Evolutionary conservation across 306 rosid genomes (phyloP).

Genomic region (Ormosia semicastrata): DNA sequence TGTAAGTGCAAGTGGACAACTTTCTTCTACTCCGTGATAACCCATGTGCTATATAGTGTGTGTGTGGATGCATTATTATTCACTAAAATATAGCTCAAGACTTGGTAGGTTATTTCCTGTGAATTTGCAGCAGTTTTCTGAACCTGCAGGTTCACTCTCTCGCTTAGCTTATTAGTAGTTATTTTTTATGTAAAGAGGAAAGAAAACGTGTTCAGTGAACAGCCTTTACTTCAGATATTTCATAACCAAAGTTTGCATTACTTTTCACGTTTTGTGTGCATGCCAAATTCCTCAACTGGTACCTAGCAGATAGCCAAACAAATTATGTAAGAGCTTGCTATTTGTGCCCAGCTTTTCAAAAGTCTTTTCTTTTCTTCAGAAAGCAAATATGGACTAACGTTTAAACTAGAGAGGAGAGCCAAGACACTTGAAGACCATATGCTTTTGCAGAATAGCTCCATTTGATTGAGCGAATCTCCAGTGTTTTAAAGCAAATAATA

Average conservation of each 20-base stretch:
- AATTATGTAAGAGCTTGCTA: background rate
- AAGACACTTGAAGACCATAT: background rate
- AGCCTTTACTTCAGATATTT: background rate
- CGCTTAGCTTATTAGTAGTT: background rate
- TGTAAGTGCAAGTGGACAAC: slow-evolving; percentile 27
- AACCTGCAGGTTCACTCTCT: slow-evolving; percentile 1
- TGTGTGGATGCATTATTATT: background rate
- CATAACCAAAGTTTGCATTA: background rate
- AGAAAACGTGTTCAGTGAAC: background rate
- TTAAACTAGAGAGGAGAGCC: background rate
- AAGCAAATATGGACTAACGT: slow-evolving; percentile 9
- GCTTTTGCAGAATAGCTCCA: slow-evolving; percentile 25
- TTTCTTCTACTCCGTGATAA: slow-evolving; percentile 18
- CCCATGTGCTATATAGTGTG: background rate
- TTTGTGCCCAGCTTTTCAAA: slow-evolving; percentile 4
- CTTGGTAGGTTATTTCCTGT: background rate
- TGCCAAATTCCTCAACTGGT: slow-evolving; percentile 14
- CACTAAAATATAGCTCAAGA: background rate
- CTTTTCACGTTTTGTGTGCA: slow-evolving; percentile 14
- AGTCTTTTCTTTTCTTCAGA: slow-evolving; percentile 1
- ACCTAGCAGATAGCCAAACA: background rate
- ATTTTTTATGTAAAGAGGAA: background rate
- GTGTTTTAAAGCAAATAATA: background rate
- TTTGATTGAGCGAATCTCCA: slow-evolving; percentile 18
- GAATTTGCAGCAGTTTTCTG: background rate